Conservation (phyloP, 306 rosid genomes). For the Acacia crassicarpa region DNA sequence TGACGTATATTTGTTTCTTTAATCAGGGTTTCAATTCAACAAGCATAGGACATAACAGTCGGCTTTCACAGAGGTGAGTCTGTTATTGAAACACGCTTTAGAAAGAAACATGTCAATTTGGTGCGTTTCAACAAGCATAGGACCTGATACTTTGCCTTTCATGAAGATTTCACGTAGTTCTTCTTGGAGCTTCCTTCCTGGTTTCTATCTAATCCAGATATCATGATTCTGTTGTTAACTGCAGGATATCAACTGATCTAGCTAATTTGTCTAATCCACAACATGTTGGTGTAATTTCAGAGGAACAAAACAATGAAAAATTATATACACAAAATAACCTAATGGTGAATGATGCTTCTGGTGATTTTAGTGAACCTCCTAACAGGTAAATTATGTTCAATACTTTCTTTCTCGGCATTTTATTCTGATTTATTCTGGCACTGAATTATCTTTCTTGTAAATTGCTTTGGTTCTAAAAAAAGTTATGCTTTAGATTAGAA, state of each 20-base stretch:
- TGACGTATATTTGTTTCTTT: conserved; percentile 37
- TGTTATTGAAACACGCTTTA: conserved; percentile 20
- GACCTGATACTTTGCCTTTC: neutral
- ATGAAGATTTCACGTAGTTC: neutral
- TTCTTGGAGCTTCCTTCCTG: neutral
- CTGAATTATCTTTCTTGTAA: conserved; percentile 3
- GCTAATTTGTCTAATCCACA: conserved; percentile 64
- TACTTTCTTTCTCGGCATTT: neutral
- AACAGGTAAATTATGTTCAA: conserved; percentile 48
- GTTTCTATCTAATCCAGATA: conserved; percentile 24
- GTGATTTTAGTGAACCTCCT: conserved; percentile 51
- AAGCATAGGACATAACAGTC: conserved; percentile 57
- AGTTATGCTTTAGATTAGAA: conserved; percentile 2
- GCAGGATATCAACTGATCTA: conserved; percentile 86
- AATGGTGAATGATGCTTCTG: conserved; percentile 50
- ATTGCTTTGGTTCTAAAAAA: neutral
- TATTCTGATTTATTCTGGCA: neutral
- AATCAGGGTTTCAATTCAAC: conserved; percentile 60
- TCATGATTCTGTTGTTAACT: conserved; percentile 23
- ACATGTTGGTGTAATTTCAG: conserved; percentile 54
- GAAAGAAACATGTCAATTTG: neutral
- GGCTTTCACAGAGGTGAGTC: conserved; percentile 72
- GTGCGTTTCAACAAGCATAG: neutral
- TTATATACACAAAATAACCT: conserved; percentile 47
- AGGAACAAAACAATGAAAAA: conserved; percentile 64